phyloP scores from a whole-genome alignment of 2,329 filamentous ascomycete genomes.

The Penicillium sp. region DNA sequence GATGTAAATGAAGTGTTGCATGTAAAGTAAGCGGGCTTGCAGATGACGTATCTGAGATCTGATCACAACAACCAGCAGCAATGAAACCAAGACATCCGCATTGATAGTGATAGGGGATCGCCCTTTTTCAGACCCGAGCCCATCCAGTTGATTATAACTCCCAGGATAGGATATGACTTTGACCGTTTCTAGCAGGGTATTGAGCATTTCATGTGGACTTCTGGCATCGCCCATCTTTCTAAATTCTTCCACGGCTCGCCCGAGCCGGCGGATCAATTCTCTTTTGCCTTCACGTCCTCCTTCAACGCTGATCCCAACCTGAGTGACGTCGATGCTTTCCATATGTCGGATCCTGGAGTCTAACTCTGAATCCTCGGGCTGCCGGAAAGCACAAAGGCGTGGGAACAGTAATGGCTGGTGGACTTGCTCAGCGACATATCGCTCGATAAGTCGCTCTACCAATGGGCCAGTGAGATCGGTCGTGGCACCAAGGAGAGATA shows the following conservation, averaged over 20 bases:
- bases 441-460: slow-evolving; percentile 91
- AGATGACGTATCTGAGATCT: slow-evolving; percentile 83
- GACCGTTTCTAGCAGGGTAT: slow-evolving; percentile 73
- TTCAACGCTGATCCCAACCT: slow-evolving; percentile 85
- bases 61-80: slow-evolving; percentile 90
- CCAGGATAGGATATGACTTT: slow-evolving; percentile 76
- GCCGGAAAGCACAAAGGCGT: slow-evolving; percentile 72
- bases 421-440: slow-evolving; percentile 89
- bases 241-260: slow-evolving; percentile 82
- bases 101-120: slow-evolving; percentile 66
- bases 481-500: slow-evolving; percentile 86
- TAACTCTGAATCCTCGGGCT: slow-evolving; percentile 80
- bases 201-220: slow-evolving; percentile 87
- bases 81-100: slow-evolving; percentile 88
- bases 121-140: slow-evolving; percentile 52
- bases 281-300: slow-evolving; percentile 76
- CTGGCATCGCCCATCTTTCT: slow-evolving; percentile 75
- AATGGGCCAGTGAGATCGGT: slow-evolving; percentile 90
- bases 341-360: slow-evolving; percentile 90
- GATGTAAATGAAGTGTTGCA: slow-evolving; percentile 96
- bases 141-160: slow-evolving; percentile 38
- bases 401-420: slow-evolving; percentile 84
- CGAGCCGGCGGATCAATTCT: slow-evolving; percentile 74
- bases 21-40: slow-evolving; percentile 87
- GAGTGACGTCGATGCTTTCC: slow-evolving; percentile 89